Evolutionary conservation across 2,329 filamentous ascomycete genomes (phyloP).

Genomic region (Venturiaceae sp.): DNA sequence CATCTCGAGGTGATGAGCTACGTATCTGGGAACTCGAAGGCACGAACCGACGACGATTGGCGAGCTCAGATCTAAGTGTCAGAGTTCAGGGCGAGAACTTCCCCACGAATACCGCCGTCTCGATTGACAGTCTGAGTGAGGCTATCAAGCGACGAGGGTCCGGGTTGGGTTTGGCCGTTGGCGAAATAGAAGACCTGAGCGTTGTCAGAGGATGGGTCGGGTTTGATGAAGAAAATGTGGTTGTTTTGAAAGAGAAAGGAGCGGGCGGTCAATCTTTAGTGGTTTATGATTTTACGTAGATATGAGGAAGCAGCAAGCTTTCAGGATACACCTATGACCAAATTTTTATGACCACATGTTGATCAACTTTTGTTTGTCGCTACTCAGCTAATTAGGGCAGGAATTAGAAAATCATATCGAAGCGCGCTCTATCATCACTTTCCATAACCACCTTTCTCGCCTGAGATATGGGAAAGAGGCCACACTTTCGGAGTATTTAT

Average conservation of each 20-base stretch:
- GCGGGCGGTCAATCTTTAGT: conserved; percentile 63
- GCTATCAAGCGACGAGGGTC: neutral
- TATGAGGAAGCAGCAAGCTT: too few species aligned
- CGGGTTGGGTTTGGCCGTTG: neutral
- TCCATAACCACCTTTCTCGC: too few species aligned
- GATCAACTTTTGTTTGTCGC: too few species aligned
- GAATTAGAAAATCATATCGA: too few species aligned
- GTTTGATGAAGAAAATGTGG: conserved; percentile 88
- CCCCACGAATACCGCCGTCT: neutral
- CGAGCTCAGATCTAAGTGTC: conserved; percentile 41
- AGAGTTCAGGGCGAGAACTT: conserved; percentile 30
- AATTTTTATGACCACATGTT: too few species aligned
- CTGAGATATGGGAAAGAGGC: too few species aligned
- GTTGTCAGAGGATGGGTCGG: conserved; percentile 59
- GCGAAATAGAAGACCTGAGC: conserved; percentile 22
- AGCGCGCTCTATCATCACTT: too few species aligned
- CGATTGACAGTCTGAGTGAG: neutral
- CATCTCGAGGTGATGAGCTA: conserved; percentile 55
- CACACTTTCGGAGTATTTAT: too few species aligned
- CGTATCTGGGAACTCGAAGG: conserved; percentile 87
- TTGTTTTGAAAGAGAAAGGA: conserved; percentile 64
- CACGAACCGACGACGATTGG: conserved; percentile 28
- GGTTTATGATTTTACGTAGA: conserved; percentile 76
- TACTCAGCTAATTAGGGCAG: too few species aligned
- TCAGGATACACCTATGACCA: too few species aligned